Evolutionary conservation across 2,329 filamentous ascomycete genomes (phyloP).

Genomic region (Pestalotiopsis sp.): DNA sequence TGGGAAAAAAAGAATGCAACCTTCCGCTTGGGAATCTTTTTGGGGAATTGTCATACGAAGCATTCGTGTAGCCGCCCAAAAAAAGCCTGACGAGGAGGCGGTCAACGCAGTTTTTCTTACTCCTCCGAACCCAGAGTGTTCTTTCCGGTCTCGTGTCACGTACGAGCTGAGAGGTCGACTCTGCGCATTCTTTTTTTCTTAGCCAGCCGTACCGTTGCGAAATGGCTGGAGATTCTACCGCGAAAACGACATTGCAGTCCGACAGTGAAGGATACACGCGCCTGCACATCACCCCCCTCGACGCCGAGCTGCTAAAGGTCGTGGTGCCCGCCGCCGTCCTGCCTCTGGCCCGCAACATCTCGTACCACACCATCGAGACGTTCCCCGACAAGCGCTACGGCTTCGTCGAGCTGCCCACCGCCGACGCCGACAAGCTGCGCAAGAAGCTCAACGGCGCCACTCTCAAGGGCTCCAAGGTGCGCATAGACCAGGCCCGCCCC

Average conservation of each 20-base stretch:
- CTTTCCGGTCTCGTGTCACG: neutral
- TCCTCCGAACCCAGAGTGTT: neutral
- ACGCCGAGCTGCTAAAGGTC: slow-evolving; percentile 70
- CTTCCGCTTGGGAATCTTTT: neutral
- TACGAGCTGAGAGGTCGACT: neutral
- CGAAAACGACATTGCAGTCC: slow-evolving; percentile 14
- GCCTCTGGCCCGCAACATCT: slow-evolving; percentile 73
- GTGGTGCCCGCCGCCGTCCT: slow-evolving; percentile 72
- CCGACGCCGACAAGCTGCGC: slow-evolving; percentile 87
- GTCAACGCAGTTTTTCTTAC: neutral
- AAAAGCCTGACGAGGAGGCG: neutral
- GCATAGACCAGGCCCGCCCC: slow-evolving; percentile 78
- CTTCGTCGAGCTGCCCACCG: slow-evolving; percentile 78
- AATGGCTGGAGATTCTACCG: slow-evolving; percentile 23
- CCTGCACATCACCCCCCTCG: slow-evolving; percentile 89
- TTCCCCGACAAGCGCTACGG: slow-evolving; percentile 92
- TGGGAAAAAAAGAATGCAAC: slow-evolving; percentile 6
- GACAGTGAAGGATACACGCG: slow-evolving; percentile 47
- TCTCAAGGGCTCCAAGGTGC: slow-evolving; percentile 82
- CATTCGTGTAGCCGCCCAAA: slow-evolving; percentile 13
- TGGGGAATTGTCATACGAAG: neutral
- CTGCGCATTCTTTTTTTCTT: neutral
- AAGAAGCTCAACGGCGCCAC: slow-evolving; percentile 88
- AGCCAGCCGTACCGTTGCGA: neutral
- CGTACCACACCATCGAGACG: slow-evolving; percentile 83